Evolutionary conservation across 192 early-diverging fungal genomes (phyloP), one percentile per base, ranked within the genome.

Genomic region (Chytriomyces confervae): DNA sequence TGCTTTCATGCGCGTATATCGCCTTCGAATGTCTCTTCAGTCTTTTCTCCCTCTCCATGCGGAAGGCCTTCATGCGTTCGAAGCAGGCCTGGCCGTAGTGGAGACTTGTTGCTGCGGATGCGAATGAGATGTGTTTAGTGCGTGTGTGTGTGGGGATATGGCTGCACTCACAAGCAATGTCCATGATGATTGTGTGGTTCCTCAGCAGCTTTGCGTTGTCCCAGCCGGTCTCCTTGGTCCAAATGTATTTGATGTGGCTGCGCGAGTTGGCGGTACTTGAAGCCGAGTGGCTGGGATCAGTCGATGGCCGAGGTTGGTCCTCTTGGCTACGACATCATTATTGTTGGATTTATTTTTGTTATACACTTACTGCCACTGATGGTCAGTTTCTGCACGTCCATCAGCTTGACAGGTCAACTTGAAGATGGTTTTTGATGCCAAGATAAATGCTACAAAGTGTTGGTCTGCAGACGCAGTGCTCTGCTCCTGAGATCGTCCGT

Each of bases 11-110:
- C 24, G 24, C 24, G 24, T 27, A 27, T 27, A 0, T 0, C 24
- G 24, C 24, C 24, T 27, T 27, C 24, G 24, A 27, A 27, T 27
- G 24, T 27, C 24, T 27, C 91, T 66, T 93, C 87, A 51, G 86
- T 84, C 24, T 27, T 27, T 27, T 27, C 24, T 27, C 24, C 24
- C 24, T 0, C 24, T 27, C 24, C 84, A 87, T 85, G 10, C 90
- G 79, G 85, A 91, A 94, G 0, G 93, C 92, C 76, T 94, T 94
- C 75, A 94, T 78, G n/a, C 93, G 92, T 84, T 94, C 93, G 77
- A 94, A 94, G 76, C 90, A 92, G 80, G 89, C 62, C 84, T 94
- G 93, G 29, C 93, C 93, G 79, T 94, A 94, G 80, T 94, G 89
- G 20, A 92, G 75, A 44, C 81, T 90, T 43, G 92, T 88, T 7